phyloP scores from a whole-genome alignment of 78 protist species.

The Speleostelium caveatum region DNA sequence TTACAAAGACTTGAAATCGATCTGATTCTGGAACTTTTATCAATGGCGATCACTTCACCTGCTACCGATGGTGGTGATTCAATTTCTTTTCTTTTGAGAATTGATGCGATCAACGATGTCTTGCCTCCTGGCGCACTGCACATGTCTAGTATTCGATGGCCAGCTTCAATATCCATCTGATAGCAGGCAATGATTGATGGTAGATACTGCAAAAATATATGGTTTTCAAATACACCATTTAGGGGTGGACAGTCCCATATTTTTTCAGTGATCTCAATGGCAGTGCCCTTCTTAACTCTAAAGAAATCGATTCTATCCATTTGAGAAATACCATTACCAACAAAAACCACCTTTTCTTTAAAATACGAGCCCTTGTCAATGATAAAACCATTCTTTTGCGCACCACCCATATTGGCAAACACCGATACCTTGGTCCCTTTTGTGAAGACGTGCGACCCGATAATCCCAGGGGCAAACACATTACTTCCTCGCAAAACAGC shows the following conservation, averaged over 20 bases:
- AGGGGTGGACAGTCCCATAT: slow-evolving; percentile 41
- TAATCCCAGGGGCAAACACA: slow-evolving; percentile 42
- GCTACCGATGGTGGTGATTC: slow-evolving; percentile 79
- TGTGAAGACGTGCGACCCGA: slow-evolving; percentile 16
- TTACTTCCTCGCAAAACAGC: slow-evolving; percentile 64
- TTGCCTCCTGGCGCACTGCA: slow-evolving; percentile 99
- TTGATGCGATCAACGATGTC: slow-evolving; percentile 96
- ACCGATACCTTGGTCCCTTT: slow-evolving; percentile 46
- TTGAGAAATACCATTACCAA: slow-evolving; percentile 61
- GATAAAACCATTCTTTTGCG: slow-evolving; percentile 1
- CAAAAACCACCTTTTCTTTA: slow-evolving; percentile 16
- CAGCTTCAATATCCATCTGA: slow-evolving; percentile 33
- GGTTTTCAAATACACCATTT: slow-evolving; percentile 18
- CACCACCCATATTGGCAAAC: neutral
- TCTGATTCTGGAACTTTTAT: slow-evolving; percentile 92
- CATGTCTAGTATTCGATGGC: slow-evolving; percentile 96
- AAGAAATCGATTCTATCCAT: slow-evolving; percentile 38
- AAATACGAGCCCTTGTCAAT: neutral
- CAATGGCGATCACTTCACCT: slow-evolving; percentile 95
- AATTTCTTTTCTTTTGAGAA: slow-evolving; percentile 91
- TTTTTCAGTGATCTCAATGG: slow-evolving; percentile 62
- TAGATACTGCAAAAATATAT: slow-evolving; percentile 40
- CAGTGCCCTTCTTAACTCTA: slow-evolving; percentile 10
- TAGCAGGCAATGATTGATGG: slow-evolving; percentile 47
- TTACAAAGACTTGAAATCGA: slow-evolving; percentile 54